Evolutionary conservation across 2,329 filamentous ascomycete species (phyloP).

Genomic region (Pleomassaria siparia): DNA sequence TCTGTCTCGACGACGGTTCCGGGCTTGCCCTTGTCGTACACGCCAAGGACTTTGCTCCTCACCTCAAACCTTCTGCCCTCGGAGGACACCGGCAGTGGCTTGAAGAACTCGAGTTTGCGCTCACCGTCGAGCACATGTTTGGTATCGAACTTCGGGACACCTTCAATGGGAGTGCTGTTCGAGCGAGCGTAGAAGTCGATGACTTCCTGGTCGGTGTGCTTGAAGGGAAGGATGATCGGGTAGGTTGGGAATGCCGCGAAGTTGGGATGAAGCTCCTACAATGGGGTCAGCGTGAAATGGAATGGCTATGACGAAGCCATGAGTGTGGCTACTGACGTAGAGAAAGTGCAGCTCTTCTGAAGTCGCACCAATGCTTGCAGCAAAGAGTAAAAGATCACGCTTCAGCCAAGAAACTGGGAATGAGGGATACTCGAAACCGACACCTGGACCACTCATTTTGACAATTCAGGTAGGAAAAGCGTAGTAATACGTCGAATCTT

Average conservation of each 20-base stretch:
- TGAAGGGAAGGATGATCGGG: conserved; percentile 81
- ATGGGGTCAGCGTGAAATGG: neutral
- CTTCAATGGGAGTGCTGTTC: conserved; percentile 67
- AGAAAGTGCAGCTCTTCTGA: conserved; percentile 90
- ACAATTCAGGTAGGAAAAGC: too few relatives aligned
- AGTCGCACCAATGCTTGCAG: conserved; percentile 81
- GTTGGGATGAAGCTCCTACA: conserved; percentile 79
- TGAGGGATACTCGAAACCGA: conserved; percentile 77
- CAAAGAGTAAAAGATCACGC: conserved; percentile 86
- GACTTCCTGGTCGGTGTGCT: conserved; percentile 72
- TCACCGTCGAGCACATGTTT: conserved; percentile 80
- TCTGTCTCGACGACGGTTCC: conserved; percentile 81
- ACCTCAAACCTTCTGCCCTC: conserved; percentile 74
- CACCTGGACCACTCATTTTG: conserved; percentile 49
- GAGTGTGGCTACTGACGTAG: conserved; percentile 63
- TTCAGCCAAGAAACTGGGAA: conserved; percentile 81
- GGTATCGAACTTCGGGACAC: conserved; percentile 74
- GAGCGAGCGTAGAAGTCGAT: conserved; percentile 80
- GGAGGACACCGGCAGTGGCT: conserved; percentile 71
- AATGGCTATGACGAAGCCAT: neutral
- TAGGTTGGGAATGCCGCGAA: conserved; percentile 91
- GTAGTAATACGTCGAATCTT: too few relatives aligned
- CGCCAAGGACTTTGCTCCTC: conserved; percentile 75
- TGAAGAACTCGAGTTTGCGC: conserved; percentile 75
- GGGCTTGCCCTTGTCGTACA: conserved; percentile 87